Evolutionary conservation across 2,329 filamentous ascomycete genomes (phyloP).

Genomic region (Cadophora gregata): DNA sequence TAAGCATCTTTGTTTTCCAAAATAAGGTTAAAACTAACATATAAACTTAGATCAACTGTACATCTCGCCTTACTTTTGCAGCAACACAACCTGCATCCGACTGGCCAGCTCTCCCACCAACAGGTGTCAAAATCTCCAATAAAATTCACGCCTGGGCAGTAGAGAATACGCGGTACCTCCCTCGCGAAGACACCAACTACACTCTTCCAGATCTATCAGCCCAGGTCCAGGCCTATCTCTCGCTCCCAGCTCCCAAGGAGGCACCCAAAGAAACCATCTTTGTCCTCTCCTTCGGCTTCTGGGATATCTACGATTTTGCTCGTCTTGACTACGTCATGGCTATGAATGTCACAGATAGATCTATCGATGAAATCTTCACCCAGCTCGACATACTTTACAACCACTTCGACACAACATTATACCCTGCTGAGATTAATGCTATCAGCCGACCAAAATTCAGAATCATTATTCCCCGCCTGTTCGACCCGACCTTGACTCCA

Average conservation of each 20-base stretch:
- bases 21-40: not conserved
- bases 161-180: slow-evolving; percentile 10
- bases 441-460: slow-evolving; percentile 48
- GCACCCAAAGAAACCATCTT: slow-evolving; percentile 38
- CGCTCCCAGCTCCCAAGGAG: slow-evolving; percentile 28
- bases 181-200: slow-evolving; percentile 2
- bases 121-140: slow-evolving; percentile 38
- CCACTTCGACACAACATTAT: slow-evolving; percentile 28
- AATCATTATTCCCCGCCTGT: slow-evolving; percentile 56
- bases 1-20: slow-evolving; percentile 24
- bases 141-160: slow-evolving; percentile 30
- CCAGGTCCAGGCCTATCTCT: slow-evolving; percentile 40
- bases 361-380: slow-evolving; percentile 37
- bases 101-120: slow-evolving; percentile 34
- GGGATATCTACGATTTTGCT: slow-evolving; percentile 43
- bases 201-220: slow-evolving; percentile 39
- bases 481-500: slow-evolving; percentile 60
- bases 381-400: slow-evolving; percentile 41
- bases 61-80: slow-evolving; percentile 41
- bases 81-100: slow-evolving; percentile 35
- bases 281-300: slow-evolving; percentile 43
- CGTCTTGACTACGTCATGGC: slow-evolving; percentile 30
- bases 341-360: slow-evolving; percentile 30
- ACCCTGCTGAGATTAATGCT: not conserved
- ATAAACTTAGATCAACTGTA: slow-evolving; percentile 39